These are phyloP conservation scores for Celoporthe dispersa DNA, from an alignment of 2,329 filamentous ascomycete species.

Conservation along the genomic window DNA sequence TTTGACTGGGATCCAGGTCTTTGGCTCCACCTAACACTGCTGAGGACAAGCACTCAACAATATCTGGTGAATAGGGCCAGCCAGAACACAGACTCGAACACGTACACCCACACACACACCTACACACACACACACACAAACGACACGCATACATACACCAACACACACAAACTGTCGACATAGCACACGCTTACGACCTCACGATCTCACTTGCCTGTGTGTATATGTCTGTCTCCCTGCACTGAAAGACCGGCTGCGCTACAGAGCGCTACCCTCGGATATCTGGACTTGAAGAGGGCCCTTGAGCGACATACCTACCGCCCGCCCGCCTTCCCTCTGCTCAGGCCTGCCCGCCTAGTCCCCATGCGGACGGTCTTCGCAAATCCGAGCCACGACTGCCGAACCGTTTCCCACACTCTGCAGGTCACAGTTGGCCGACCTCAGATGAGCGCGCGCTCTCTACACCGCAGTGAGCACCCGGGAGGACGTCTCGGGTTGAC, in stretches of 20 bases:
- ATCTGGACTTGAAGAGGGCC: neutral
- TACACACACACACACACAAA: no score
- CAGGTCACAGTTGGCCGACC: neutral
- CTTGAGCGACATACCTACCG: neutral
- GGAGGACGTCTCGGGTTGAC: neutral
- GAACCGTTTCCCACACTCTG: neutral
- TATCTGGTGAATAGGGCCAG: neutral
- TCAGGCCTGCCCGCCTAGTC: slow-evolving; percentile 8
- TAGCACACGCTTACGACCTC: neutral
- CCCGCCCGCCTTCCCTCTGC: neutral
- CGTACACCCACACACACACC: neutral
- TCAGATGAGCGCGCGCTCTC: neutral
- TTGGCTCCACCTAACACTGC: neutral
- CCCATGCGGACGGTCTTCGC: no score
- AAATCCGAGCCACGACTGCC: neutral
- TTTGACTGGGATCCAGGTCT: neutral
- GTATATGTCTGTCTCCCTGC: neutral
- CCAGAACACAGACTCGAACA: neutral
- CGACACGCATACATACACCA: neutral
- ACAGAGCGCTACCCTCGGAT: neutral
- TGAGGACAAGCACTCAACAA: neutral
- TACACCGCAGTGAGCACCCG: neutral
- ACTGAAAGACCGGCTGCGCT: neutral
- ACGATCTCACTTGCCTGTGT: neutral
- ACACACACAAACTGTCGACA: neutral